These are phyloP conservation scores for Nigrograna mackinnonii DNA, from an alignment of 2,329 filamentous ascomycete genomes.

Conservation along the genomic window DNA sequence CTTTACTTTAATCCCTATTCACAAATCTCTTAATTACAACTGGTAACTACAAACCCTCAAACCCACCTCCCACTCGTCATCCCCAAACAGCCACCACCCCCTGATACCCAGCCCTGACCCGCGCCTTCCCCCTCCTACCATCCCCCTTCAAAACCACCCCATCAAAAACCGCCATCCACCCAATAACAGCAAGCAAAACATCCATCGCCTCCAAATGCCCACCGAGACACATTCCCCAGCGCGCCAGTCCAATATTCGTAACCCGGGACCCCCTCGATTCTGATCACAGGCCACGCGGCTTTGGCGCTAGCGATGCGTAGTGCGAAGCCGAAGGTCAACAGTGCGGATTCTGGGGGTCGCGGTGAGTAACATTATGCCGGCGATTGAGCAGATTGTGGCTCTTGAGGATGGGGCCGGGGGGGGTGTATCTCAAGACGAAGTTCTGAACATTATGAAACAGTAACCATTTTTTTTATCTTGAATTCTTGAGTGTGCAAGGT, in stretches of 20 bases:
- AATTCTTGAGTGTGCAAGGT: no score
- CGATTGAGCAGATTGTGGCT: conserved; percentile 17
- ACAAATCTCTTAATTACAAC: no score
- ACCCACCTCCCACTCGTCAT: no score
- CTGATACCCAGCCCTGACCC: conserved; percentile 10
- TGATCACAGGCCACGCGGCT: conserved; percentile 19
- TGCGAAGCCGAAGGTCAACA: conserved; percentile 15
- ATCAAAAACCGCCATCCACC: conserved; percentile 19
- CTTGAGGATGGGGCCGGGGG: conserved; percentile 21
- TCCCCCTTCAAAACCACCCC: conserved; percentile 15
- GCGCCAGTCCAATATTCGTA: conserved; percentile 16
- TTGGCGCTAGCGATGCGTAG: conserved; percentile 11
- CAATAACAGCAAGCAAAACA: conserved; percentile 15
- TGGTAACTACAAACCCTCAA: no score
- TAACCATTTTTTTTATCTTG: no score
- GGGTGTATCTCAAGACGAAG: conserved; percentile 16
- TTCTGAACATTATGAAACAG: no score
- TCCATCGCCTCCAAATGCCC: conserved; percentile 22
- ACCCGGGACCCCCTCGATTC: conserved; percentile 15
- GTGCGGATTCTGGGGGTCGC: conserved; percentile 13
- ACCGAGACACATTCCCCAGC: conserved; percentile 19
- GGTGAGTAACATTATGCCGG: conserved; percentile 15
- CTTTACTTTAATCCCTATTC: no score
- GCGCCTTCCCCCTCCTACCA: conserved; percentile 11
- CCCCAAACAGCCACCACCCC: conserved; percentile 18